Conservation (phyloP, 768 basidiomycete genomes). For the Cantharellus cinnabarinus region DNA sequence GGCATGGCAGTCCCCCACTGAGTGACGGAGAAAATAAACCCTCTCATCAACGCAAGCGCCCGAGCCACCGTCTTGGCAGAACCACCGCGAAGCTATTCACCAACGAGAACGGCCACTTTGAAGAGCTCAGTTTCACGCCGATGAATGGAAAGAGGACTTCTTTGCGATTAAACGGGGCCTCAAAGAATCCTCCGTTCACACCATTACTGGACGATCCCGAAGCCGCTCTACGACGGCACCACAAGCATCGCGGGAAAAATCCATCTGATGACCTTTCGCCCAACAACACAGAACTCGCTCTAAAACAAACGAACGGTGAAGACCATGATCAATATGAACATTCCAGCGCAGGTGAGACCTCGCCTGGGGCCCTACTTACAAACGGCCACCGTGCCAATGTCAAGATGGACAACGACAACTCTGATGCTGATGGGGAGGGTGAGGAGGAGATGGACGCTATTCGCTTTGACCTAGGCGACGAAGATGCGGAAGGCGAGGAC, state of each 20-base stretch:
- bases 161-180: background rate
- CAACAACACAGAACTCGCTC: background rate
- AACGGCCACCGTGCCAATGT: background rate
- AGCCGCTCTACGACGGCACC: background rate
- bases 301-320: background rate
- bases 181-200: background rate
- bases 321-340: background rate
- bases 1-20: background rate
- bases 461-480: constrained; percentile 4
- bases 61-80: background rate
- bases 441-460: constrained; percentile 3
- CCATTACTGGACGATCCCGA: background rate
- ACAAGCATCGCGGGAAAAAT: background rate
- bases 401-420: background rate
- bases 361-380: background rate
- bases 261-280: background rate
- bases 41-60: background rate
- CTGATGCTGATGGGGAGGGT: constrained; percentile 5
- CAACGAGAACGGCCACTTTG: background rate
- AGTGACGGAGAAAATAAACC: too few species aligned
- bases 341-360: background rate
- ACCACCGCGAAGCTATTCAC: background rate
- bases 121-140: background rate
- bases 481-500: constrained; percentile 10
- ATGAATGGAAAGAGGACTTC: background rate